These are phyloP conservation scores for Penicillium sp. DNA, from an alignment of 2,329 filamentous ascomycete species.

Conservation along the genomic window DNA sequence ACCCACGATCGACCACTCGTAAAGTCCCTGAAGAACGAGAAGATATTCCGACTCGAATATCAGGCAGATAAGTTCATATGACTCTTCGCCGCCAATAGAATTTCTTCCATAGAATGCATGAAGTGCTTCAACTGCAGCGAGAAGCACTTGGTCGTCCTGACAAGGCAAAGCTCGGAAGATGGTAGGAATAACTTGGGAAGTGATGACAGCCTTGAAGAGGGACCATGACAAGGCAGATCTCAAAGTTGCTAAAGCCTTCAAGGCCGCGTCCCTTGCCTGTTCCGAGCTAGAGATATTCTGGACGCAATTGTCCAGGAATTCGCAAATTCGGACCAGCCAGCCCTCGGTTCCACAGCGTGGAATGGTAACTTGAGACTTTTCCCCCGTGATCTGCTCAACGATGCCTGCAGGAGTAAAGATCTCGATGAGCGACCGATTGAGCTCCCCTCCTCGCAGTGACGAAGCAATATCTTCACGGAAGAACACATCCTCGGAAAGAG, in stretches of 20 bases:
- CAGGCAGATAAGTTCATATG: slow-evolving; percentile 71
- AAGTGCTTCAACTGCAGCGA: slow-evolving; percentile 78
- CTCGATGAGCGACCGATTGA: slow-evolving; percentile 89
- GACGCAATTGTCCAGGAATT: slow-evolving; percentile 72
- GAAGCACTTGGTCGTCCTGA: slow-evolving; percentile 69
- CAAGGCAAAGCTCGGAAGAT: slow-evolving; percentile 71
- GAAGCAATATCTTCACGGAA: slow-evolving; percentile 85
- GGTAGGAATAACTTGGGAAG: slow-evolving; percentile 66
- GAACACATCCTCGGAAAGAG: slow-evolving; percentile 90
- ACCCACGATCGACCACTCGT: slow-evolving; percentile 76
- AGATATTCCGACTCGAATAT: slow-evolving; percentile 75
- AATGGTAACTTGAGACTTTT: slow-evolving; percentile 65
- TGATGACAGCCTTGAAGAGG: slow-evolving; percentile 75
- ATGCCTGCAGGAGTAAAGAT: slow-evolving; percentile 82
- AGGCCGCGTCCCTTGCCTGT: slow-evolving; percentile 66
- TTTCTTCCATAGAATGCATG: slow-evolving; percentile 75
- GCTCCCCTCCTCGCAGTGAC: slow-evolving; percentile 73
- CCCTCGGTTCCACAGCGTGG: slow-evolving; percentile 79
- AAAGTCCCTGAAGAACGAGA: slow-evolving; percentile 68
- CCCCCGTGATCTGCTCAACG: slow-evolving; percentile 72
- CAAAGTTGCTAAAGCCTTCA: slow-evolving; percentile 75
- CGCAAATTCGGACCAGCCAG: slow-evolving; percentile 77
- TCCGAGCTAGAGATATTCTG: slow-evolving; percentile 64
- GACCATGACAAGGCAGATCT: slow-evolving; percentile 83
- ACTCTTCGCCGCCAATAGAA: slow-evolving; percentile 74